Base-by-base conservation (phyloP, 75 land plant genomes). In the Isoetes taiwanensis region DNA sequence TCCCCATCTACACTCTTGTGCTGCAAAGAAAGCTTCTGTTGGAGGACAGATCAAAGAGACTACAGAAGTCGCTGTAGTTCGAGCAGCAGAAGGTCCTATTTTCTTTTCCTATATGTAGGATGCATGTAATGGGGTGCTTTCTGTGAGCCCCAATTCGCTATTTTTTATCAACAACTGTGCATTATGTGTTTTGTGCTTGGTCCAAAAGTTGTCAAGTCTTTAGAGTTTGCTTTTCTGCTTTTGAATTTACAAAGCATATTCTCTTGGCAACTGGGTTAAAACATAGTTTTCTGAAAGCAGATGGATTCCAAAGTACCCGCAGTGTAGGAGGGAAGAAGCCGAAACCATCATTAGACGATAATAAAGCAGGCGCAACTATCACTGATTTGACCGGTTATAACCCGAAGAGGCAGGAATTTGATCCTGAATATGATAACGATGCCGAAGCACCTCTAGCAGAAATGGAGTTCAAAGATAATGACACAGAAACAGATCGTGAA, bases 391-490 rank as follows among this genome's bases (percentile, higher is more conserved):
- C 83, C 69, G 99, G 96, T 41, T 94, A 80, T 32, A 90, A 85
- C 54, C 67, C 90, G 19, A 94, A 94, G 77, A 78, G 99, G 67
- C 83, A 79, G 41, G 99, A 94, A 59, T 94, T 94, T 63, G 99
- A 94, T 29, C 71, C 82, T 35, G 99, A 94, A 61, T 94, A 89
- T 66, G 99, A 94, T 54, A 89, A 94, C 63, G 89, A 94, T 70
- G 99, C 99, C 1, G 99, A 94, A 61, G 71, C 80, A 57, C 72
- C 76, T 41, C 66, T 94, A 46, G 99, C 96, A 41, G 99, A 94
- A 34, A 94, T 94, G 99, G 99, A 94, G 68, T 94, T 94, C 48
- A 89, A 85, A 63, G 91, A 94, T 0, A 80, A 63, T 53, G 99
- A 94, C 41, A 61, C 84, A 31, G 87, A 85, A 57, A 74, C 78